Evolutionary conservation across 768 basidiomycete species (phyloP).

Genomic region (Kwoniella dejecticola): DNA sequence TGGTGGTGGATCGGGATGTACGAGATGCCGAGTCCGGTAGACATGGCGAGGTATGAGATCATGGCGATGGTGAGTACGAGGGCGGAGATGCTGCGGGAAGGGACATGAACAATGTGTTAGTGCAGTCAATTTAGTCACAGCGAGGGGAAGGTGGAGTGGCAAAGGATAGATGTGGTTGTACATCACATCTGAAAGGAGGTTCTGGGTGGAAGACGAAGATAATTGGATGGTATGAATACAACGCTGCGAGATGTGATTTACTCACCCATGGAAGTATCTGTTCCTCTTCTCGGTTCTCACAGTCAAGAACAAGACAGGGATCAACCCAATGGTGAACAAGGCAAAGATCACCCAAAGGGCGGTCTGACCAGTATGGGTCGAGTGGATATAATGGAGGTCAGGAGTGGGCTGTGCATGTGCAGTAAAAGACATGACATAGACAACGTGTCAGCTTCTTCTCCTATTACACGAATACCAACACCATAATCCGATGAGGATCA

Average conservation of each 20-base stretch:
- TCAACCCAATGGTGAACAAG: conserved; percentile 40
- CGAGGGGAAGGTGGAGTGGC: background rate
- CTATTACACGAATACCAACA: no score
- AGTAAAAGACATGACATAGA: no score
- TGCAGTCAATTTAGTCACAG: background rate
- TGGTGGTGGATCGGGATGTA: conserved; percentile 41
- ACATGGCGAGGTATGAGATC: conserved; percentile 54
- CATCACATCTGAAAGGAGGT: no score
- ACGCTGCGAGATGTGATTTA: background rate
- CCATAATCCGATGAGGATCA: background rate
- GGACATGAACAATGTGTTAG: background rate
- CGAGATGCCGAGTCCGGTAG: conserved; percentile 45
- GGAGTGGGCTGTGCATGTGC: conserved; percentile 37
- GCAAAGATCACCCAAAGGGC: conserved; percentile 49
- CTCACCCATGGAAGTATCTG: conserved; percentile 52
- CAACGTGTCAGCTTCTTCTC: background rate
- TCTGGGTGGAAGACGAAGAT: no score
- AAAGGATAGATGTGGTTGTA: background rate
- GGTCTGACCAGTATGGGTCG: conserved; percentile 36
- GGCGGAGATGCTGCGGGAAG: conserved; percentile 41
- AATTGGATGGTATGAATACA: no score
- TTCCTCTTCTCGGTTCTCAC: conserved; percentile 49
- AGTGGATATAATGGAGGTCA: conserved; percentile 29
- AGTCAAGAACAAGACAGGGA: conserved; percentile 40
- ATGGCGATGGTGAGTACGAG: conserved; percentile 49